A percentile compares a stretch with the other conserved stretches of the same genome.
These are phyloP conservation scores for Colletotrichum zoysiae DNA, from an alignment of 2,329 filamentous ascomycete genomes.

Conservation along the genomic window DNA sequence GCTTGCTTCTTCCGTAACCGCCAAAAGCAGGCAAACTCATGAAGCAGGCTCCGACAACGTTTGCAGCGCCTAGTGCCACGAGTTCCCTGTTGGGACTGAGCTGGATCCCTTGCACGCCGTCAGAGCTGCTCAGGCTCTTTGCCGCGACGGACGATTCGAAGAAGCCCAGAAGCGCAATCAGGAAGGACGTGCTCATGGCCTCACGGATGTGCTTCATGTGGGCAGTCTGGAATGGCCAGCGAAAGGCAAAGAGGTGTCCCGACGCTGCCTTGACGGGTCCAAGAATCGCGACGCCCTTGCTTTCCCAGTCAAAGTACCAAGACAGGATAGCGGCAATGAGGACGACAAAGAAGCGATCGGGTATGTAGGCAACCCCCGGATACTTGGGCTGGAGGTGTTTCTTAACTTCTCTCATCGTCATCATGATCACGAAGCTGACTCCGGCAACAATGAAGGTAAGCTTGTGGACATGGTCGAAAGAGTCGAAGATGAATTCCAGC, in stretches of 20 bases:
- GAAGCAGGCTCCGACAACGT: slow-evolving; percentile 91
- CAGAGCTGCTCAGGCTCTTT: slow-evolving; percentile 82
- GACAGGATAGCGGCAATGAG: slow-evolving; percentile 85
- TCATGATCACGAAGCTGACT: slow-evolving; percentile 86
- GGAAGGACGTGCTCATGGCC: slow-evolving; percentile 89
- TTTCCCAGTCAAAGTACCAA: slow-evolving; percentile 82
- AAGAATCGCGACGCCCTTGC: slow-evolving; percentile 83
- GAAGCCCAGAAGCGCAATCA: slow-evolving; percentile 96
- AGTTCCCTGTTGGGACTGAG: slow-evolving; percentile 94
- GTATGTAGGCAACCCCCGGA: slow-evolving; percentile 86
- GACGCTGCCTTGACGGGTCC: slow-evolving; percentile 82
- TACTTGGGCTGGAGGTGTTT: slow-evolving; percentile 82
- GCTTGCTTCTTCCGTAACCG: slow-evolving; percentile 94
- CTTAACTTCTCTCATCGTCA: slow-evolving; percentile 89
- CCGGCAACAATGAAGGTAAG: slow-evolving; percentile 83
- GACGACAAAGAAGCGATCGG: slow-evolving; percentile 92
- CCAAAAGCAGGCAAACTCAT: slow-evolving; percentile 95
- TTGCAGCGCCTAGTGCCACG: slow-evolving; percentile 89
- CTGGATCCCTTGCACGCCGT: slow-evolving; percentile 81
- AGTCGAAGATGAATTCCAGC: slow-evolving; percentile 79
- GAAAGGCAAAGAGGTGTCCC: slow-evolving; percentile 81
- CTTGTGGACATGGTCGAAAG: slow-evolving; percentile 75
- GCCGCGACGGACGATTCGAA: slow-evolving; percentile 98
- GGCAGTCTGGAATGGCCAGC: slow-evolving; percentile 83
- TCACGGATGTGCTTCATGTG: slow-evolving; percentile 87